Percentiles rank a stretch among this genome's conserved stretches.
These are phyloP conservation scores for Tuber aestivum DNA, from an alignment of 495 filamentous ascomycete genomes.

Conservation along the genomic window DNA sequence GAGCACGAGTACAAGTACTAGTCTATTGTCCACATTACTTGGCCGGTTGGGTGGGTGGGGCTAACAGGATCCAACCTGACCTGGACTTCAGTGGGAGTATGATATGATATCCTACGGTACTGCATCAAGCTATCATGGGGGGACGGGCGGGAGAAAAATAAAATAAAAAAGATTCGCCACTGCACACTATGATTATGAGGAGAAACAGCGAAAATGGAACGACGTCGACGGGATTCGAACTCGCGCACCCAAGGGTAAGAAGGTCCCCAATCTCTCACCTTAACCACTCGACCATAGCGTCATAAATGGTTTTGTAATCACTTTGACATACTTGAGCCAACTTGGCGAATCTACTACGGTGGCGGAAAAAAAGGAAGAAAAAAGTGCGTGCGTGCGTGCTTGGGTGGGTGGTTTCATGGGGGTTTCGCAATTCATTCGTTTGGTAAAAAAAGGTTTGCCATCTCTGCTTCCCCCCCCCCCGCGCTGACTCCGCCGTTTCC, in stretches of 20 bases:
- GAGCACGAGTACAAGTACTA: too few species aligned
- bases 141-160: background rate
- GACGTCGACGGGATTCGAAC: conserved; percentile 25
- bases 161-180: background rate
- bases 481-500: background rate
- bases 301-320: background rate
- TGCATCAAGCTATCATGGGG: background rate
- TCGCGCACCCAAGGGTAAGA: conserved; percentile 25
- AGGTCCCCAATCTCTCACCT: conserved; percentile 14
- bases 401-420: background rate
- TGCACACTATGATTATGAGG: background rate
- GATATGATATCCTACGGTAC: too few species aligned
- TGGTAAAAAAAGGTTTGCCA: background rate
- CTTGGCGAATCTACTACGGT: background rate
- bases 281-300: conserved; percentile 24
- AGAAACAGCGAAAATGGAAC: background rate
- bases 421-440: background rate
- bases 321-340: background rate
- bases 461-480: background rate
- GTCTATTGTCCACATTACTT: background rate
- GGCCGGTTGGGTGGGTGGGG: background rate
- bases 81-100: background rate
- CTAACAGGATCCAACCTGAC: background rate
- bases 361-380: background rate
- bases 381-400: background rate